phyloP scores from a whole-genome alignment of 1,284 basidiomycete species.

The Ganoderma resinaceum region DNA sequence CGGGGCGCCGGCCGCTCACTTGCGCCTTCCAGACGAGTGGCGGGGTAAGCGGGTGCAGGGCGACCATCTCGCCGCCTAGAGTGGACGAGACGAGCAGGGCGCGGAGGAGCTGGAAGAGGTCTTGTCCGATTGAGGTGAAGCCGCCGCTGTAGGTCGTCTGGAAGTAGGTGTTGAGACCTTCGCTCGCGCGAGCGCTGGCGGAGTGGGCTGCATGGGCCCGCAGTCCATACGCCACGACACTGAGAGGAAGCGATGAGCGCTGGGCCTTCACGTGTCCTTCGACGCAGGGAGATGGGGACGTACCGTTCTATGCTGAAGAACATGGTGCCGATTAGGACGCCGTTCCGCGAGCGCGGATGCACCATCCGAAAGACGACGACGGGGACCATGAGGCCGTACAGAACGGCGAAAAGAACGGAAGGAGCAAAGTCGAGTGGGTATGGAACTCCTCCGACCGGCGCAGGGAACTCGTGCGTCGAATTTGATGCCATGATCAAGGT shows the following conservation, averaged over 20 bases:
- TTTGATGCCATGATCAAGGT: constrained; percentile 5
- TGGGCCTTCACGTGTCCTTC: neutral
- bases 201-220: constrained; percentile 40
- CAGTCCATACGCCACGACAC: constrained; percentile 38
- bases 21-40: neutral
- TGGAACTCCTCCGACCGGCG: constrained; percentile 19
- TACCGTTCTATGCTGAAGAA: constrained; percentile 32
- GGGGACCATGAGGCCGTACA: constrained; percentile 28
- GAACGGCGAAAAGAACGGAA: constrained; percentile 20
- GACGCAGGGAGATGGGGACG: neutral
- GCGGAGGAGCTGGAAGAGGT: constrained; percentile 37
- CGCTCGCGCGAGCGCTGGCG: constrained; percentile 29
- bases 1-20: neutral
- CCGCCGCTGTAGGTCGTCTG: constrained; percentile 41
- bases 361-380: constrained; percentile 27
- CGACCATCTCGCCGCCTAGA: constrained; percentile 14
- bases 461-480: constrained; percentile 16
- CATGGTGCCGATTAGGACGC: constrained; percentile 25
- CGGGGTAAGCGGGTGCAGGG: constrained; percentile 7
- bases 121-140: constrained; percentile 40
- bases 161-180: constrained; percentile 40
- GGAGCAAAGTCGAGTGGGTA: constrained; percentile 14
- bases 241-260: neutral
- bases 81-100: constrained; percentile 42
- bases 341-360: constrained; percentile 22